Percentiles rank a stretch among this genome's conserved stretches.
phyloP scores from a whole-genome alignment of 2,329 filamentous ascomycete genomes.

The Pyrenochaeta sp. region DNA sequence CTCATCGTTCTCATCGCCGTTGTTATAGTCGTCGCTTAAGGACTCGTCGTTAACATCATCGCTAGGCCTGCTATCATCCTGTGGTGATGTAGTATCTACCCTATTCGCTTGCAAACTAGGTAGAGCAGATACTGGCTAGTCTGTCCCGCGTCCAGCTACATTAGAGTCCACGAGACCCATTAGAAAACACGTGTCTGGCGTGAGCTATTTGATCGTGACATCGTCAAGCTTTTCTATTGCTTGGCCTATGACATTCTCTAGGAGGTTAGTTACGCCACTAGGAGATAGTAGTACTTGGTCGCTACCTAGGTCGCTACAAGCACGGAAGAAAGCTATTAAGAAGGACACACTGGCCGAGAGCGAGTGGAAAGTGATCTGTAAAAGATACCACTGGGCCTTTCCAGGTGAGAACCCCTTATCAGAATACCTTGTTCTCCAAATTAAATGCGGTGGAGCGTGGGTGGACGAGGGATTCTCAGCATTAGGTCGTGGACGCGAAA shows the following conservation, averaged over 20 bases:
- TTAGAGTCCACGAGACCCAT: neutral
- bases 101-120: neutral
- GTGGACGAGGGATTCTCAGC: neutral
- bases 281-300: neutral
- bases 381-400: neutral
- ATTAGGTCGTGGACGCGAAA: neutral
- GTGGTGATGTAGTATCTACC: neutral
- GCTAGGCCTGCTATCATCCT: neutral
- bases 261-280: neutral
- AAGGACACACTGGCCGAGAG: neutral
- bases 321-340: neutral
- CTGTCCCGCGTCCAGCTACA: neutral
- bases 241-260: neutral
- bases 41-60: conserved; percentile 10
- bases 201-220: neutral
- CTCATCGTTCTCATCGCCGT: too few relatives aligned
- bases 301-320: neutral
- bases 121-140: neutral
- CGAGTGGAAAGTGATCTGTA: neutral
- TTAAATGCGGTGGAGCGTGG: neutral
- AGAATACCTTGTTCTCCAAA: neutral
- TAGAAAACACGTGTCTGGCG: neutral
- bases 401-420: neutral
- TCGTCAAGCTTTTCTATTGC: neutral
- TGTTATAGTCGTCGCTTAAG: neutral